Base-by-base conservation (phyloP, 2,329 filamentous ascomycete genomes). In the Cercospora beticola region DNA sequence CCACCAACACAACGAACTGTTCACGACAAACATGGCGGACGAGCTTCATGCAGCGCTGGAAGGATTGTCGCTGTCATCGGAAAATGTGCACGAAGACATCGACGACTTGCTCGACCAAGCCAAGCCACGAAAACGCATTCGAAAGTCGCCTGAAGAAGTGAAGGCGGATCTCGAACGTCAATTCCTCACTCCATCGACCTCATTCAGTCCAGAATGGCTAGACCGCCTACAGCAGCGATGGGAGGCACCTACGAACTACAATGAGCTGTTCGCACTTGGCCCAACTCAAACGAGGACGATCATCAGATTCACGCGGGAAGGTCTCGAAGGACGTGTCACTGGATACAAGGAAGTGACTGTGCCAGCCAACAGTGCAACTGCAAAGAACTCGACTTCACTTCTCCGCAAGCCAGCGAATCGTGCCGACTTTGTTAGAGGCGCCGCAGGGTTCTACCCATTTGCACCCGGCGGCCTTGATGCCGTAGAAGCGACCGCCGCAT, bases 341-440 rank as follows among this genome's bases (percentile, higher is more conserved):
- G 94, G 94, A 62, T 98, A 99, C 80, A 91, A 90, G 77, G 95
- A 97, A 79, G 92, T 98, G 62, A 97, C 95, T 0, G 89, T 98
- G 8, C 93, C 94, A 5, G 92, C 92, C 36, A 92, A 89, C 75
- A 96, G 91, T 75, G 92, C 92, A 16, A 97, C 92, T 16, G 94
- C 93, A 59, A 99, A 97, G 82, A 97, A 97, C 77, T 97, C 93
- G 2, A 98, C 94, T 0, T 97, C 93, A 5, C 84, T 97, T 49
- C 83, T 92, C 16, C 88, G 95, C 57, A 96, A 96, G 77, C 94
- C 94, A 3, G 94, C 92, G 14, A 90, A 89, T 67, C 88, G 92
- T 70, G 92, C 92, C 31, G 94, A 98, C 61, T 97, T 98, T 79
- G 94, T 98, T 12, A 87, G 94, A 70, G 95, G 95, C 14, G 94